Conservation (phyloP, 495 filamentous ascomycete genomes). For the Penicillium arizonense region DNA sequence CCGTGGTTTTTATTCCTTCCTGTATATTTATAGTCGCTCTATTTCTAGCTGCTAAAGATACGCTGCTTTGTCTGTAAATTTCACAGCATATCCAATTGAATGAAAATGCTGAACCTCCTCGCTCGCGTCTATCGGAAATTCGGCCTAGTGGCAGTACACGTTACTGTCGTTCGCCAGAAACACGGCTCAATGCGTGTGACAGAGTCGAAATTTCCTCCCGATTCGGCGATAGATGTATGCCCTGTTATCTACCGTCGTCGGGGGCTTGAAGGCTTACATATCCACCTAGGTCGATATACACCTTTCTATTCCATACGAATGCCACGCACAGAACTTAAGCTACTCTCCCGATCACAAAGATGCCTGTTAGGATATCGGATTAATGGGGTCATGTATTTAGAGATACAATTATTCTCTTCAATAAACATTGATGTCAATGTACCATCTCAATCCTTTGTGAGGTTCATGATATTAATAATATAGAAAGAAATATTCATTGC, state of each 20-base stretch:
- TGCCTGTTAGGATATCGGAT: neutral
- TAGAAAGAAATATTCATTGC: too few species aligned
- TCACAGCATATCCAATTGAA: too few species aligned
- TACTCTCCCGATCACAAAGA: neutral
- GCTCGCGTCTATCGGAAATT: neutral
- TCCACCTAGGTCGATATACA: neutral
- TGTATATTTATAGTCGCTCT: too few species aligned
- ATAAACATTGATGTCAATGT: too few species aligned
- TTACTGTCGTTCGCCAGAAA: neutral
- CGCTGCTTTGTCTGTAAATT: too few species aligned
- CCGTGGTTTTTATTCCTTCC: too few species aligned
- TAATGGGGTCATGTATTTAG: too few species aligned
- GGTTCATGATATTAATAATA: too few species aligned
- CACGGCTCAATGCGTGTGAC: neutral
- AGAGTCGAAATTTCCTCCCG: neutral
- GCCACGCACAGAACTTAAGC: neutral
- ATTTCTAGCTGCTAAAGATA: too few species aligned
- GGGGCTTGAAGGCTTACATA: neutral
- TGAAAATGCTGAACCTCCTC: too few species aligned
- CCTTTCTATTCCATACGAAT: neutral
- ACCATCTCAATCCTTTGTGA: too few species aligned
- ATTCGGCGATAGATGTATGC: neutral
- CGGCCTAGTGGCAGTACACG: neutral
- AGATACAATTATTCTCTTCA: too few species aligned
- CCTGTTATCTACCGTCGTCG: neutral